A percentile compares a stretch with the other conserved stretches of the same genome.
Conservation (phyloP, 139 green algal genomes). For the Closterium sp. region DNA sequence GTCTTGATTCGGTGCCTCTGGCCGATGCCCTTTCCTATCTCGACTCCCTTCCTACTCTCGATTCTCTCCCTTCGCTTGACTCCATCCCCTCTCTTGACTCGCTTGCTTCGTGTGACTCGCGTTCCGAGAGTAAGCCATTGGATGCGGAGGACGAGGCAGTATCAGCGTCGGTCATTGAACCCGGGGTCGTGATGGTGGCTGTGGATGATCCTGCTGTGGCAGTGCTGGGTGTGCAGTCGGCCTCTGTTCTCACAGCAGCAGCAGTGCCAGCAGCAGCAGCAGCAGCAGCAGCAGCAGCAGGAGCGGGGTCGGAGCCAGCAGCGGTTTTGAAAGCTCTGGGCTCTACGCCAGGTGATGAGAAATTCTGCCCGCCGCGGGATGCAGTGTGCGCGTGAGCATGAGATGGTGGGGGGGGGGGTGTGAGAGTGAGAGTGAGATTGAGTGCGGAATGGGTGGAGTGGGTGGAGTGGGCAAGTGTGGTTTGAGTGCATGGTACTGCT, state of each 20-base stretch:
- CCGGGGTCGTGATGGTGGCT: not conserved
- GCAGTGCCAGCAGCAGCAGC: not conserved
- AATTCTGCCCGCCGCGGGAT: not conserved
- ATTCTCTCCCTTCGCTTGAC: not conserved
- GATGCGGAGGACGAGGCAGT: no score
- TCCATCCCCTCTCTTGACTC: not conserved
- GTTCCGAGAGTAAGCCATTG: no score
- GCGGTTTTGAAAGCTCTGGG: not conserved
- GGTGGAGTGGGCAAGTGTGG: no score
- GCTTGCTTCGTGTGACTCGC: no score
- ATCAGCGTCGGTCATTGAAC: no score
- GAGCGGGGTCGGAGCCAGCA: not conserved
- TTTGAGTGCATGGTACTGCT: no score
- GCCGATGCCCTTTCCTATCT: no score
- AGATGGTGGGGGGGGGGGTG: no score
- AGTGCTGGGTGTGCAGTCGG: not conserved
- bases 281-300: not conserved
- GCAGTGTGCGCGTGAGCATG: not conserved
- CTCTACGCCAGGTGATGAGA: no score
- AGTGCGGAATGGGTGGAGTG: not conserved
- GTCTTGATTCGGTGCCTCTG: not conserved
- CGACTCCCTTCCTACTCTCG: not conserved
- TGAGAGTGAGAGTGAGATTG: not conserved
- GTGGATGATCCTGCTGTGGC: not conserved
- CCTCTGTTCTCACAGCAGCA: not conserved